A percentile compares a stretch with the other conserved stretches of the same genome.
Conservation (phyloP, 768 basidiomycete species). For the Leucosporidium creatinivorum region DNA sequence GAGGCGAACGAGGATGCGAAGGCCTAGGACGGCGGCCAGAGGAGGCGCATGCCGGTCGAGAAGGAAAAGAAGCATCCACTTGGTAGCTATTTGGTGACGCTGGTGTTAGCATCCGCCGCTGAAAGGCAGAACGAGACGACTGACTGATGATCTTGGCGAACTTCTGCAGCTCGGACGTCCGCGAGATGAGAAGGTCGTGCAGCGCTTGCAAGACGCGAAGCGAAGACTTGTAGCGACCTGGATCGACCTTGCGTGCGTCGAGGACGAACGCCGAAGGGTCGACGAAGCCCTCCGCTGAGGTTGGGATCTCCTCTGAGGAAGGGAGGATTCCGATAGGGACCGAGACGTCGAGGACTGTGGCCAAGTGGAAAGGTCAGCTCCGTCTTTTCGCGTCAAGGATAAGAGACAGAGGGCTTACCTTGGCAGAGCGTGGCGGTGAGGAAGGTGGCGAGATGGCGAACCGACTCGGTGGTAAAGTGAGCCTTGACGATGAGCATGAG, state of each 20-base stretch:
- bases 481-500: constrained; percentile 57
- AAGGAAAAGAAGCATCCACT: constrained; percentile 11
- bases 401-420: constrained; percentile 45
- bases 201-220: background rate
- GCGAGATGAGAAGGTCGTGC: constrained; percentile 5
- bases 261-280: background rate
- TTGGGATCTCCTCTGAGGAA: too few relatives aligned
- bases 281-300: background rate
- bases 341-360: background rate
- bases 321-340: background rate
- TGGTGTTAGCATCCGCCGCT: too few relatives aligned
- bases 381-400: too few relatives aligned
- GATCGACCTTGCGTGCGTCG: background rate
- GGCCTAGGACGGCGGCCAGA: constrained; percentile 4
- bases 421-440: constrained; percentile 70
- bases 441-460: constrained; percentile 81
- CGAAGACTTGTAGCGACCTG: background rate
- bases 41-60: constrained; percentile 2
- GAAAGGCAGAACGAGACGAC: background rate
- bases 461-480: constrained; percentile 61
- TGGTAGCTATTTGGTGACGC: constrained; percentile 1
- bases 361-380: background rate
- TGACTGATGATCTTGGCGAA: constrained; percentile 7
- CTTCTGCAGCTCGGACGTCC: background rate
- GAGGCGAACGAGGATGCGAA: constrained; percentile 14